Evolutionary conservation across 108 stramenopile species (phyloP), one percentile per base, ranked within the genome.

Genomic region (Asterionellopsis glacialis): DNA sequence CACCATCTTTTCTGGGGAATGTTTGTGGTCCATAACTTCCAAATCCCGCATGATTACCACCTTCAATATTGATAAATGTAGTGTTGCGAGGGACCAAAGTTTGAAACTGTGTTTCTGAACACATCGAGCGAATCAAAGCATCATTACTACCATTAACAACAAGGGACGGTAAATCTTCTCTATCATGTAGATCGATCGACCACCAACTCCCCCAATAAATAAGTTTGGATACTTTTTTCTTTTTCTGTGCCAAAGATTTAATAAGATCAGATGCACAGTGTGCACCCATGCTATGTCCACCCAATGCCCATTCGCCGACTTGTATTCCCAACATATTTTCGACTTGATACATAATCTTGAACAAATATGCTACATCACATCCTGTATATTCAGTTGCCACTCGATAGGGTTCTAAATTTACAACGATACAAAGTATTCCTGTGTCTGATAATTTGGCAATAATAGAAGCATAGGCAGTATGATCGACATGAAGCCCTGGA

Each of bases 401-500:
- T 12, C 76, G 58, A 57, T 55, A 44, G 1, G 75, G 75, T 57
- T 80, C 75, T 21, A 63, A 33, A 55, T 78, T 81, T 18, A 70
- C 72, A 43, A 81, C 60, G 0, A 68, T 67, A n/a, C 81, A 75
- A 24, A 81, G 39, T 11, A 87, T 74, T 13, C 85, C 85, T 16
- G 40, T 24, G 45, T 87, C 82, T n/a, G 75, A 65, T 0, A 87
- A 16, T 57, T 65, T 64, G 0, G 74, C 55, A 43, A 77, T 71
- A 40, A 87, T 59, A 11, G 63, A 68, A n/a, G 79, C 69, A 62
- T 87, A 87, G 4, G 85, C 85, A 18, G 74, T 68, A 13, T 65
- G 61, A 59, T 83, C 80, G 5, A 87, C 82, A 49, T 83, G 68
- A 11, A 77, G 59, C 6, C 79, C 85, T 0, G 85, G 85, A 62